Conservation (phyloP, 371 early-diverging fungal species). For the Mucor indicus region DNA sequence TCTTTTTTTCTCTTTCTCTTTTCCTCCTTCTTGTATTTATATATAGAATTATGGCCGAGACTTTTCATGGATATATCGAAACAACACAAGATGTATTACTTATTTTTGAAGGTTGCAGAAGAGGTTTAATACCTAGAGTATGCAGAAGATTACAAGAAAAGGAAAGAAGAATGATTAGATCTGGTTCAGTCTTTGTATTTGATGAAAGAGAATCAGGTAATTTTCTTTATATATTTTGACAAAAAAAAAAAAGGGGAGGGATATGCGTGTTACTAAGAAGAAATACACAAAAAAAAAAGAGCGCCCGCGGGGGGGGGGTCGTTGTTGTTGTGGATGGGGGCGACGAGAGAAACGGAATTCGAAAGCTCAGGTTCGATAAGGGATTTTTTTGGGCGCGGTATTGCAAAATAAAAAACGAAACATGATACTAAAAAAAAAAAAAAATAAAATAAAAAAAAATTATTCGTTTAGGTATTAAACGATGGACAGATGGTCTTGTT, state of each 20-base stretch:
- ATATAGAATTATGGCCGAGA: constrained; percentile 38
- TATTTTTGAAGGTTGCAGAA: constrained; percentile 74
- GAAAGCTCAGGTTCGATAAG: no score
- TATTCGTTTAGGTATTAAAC: constrained; percentile 51
- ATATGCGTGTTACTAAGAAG: not conserved
- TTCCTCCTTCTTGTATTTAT: no score
- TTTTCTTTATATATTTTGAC: not conserved
- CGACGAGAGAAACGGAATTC: not conserved
- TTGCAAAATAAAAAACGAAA: not conserved
- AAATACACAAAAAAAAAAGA: no score
- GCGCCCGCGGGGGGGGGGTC: not conserved
- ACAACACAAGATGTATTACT: constrained; percentile 73
- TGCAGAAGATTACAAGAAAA: constrained; percentile 68
- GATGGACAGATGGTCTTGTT: constrained; percentile 74
- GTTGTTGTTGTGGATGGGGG: no score
- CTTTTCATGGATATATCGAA: constrained; percentile 70
- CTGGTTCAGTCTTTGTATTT: constrained; percentile 76
- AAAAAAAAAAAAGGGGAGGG: not conserved
- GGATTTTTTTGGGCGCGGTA: no score
- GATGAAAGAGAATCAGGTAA: constrained; percentile 76
- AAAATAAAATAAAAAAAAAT: not conserved
- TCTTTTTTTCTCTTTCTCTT: no score
- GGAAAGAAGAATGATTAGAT: constrained; percentile 64
- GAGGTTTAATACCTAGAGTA: constrained; percentile 59
- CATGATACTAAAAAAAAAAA: no score